Conservation (phyloP, 2,329 filamentous ascomycete genomes). For the Tympanopsis confertula region DNA sequence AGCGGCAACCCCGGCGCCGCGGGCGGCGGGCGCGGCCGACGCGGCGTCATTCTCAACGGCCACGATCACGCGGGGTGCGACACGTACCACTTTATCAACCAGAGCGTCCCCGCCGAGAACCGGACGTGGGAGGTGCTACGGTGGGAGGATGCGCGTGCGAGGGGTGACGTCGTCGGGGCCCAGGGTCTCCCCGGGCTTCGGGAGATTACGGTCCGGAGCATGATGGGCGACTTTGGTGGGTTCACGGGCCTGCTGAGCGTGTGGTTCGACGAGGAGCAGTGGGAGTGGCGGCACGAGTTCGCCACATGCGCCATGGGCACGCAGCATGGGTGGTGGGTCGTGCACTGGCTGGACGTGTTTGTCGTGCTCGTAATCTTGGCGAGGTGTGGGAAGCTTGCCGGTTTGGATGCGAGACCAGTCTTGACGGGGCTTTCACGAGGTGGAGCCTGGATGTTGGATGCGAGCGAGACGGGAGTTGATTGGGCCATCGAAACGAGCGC, state of each 20-base stretch:
- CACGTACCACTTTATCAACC: constrained; percentile 70
- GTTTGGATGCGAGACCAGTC: too few species aligned
- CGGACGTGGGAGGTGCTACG: constrained; percentile 35
- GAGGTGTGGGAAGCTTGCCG: not conserved
- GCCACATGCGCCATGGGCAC: constrained; percentile 66
- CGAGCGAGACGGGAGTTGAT: too few species aligned
- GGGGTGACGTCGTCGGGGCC: constrained; percentile 24
- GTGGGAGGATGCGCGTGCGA: constrained; percentile 30
- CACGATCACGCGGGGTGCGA: constrained; percentile 96
- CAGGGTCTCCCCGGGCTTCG: constrained; percentile 52
- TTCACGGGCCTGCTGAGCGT: constrained; percentile 78
- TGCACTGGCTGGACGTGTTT: constrained; percentile 63
- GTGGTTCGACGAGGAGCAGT: constrained; percentile 68
- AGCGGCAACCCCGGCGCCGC: constrained; percentile 47
- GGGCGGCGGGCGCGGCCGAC: constrained; percentile 52
- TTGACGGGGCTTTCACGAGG: too few species aligned
- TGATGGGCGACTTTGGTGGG: constrained; percentile 96
- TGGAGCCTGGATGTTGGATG: too few species aligned
- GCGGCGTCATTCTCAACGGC: constrained; percentile 75
- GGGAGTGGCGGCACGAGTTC: constrained; percentile 77
- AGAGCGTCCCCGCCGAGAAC: constrained; percentile 28
- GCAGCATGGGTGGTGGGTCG: constrained; percentile 89
- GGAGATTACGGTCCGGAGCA: constrained; percentile 87
- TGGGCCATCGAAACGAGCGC: too few species aligned
- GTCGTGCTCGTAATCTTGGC: not conserved